Base-by-base conservation (phyloP, 139 green algal genomes). In the Haematococcus sp. region DNA sequence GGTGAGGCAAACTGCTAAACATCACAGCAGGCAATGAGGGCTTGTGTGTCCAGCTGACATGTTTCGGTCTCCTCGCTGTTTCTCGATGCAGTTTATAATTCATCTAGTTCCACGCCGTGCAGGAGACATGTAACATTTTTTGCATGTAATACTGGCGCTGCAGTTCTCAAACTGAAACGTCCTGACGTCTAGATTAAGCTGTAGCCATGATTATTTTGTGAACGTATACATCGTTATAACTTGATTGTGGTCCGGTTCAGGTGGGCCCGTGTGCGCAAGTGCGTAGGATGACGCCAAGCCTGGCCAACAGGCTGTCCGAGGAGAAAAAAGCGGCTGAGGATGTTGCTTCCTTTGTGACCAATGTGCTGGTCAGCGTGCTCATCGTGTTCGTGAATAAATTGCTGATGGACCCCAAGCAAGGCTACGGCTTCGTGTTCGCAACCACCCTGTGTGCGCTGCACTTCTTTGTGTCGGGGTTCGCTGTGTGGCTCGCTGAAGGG, bases 381-480 rank as follows among this genome's bases (percentile, higher is more conserved):
- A 90, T 90, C 28, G 86, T 91, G 1, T 91, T 91, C 22, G 81
- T 88, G 4, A 91, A 91, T 70, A 91, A 91, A 55, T 28, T 89
- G 13, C 76, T 91, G 2, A 89, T 91, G 81, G 83, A 86, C 56
- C 70, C 79, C 0, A 80, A 75, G 5, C 79, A 80, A 22, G 86
- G 86, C 17, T 88, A 87, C 66, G 68, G 68, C n/a, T 91, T 91
- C 63, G 82, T 82, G 11, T 91, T 86, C 67, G 86, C 86, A 0
- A 88, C 84, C 2, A 88, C 83, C 4, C 68, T 91, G 33, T 91
- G 81, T 25, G 63, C 86, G 0, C 76, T 91, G 23, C 86, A 91
- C 28, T 91, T 91, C 68, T 68, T 88, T 5, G 52, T 76, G 17
- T 85, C 74, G 28, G 82, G 73, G 1, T 70, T 40, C 0, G 68